Base-by-base conservation (phyloP, 176 grass and related monocot species). In the Carex cristatella region DNA sequence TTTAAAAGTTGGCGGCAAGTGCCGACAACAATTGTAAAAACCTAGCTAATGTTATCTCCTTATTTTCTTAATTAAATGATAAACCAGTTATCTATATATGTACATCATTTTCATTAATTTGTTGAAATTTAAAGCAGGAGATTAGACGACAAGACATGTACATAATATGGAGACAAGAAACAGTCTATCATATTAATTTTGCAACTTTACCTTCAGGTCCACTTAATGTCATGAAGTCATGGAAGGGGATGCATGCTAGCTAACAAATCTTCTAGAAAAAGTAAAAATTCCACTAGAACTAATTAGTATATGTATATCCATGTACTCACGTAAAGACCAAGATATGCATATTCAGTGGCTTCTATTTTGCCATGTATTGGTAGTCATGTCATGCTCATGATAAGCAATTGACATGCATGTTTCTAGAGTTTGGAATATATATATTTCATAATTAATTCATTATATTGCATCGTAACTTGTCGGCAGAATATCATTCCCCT, bases 331-430 rank as follows among this genome's bases (percentile, higher is more conserved):
- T 78, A 78, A 78, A 78, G 51, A 78, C 51, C 5, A 78, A 78
- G 74, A 78, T 78, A 57, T 78, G 74, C 74, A 78, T 33, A 78
- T 78, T 78, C 51, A 16, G 51, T 78, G 74, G 74, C 13, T 78
- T 78, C 49, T 56, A 16, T 35, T 27, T 56, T 35, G 6, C 72
- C 74, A 78, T 78, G 73, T 78, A 78, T 83, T 51, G 81, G 6
- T 65, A 81, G 59, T 63, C 79, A 81, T 48, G 44, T 83, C 63
- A 15, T 69, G 5, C 42, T 83, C 48, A 67, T 83, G 61, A 69
- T 83, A 83, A 83, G 81, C 61, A n/a, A 66, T 69, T 83, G 81
- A 69, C 81, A 83, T 83, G 81, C 81, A 83, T 60, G 63, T 55
- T 82, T 66, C 37, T 66, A 66, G 64, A 69, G 40, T 46, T 33